A percentile compares a stretch with the other conserved stretches of the same genome.
Conservation (phyloP, 2,329 filamentous ascomycete genomes). For the Magnaporthiopsis poae region DNA sequence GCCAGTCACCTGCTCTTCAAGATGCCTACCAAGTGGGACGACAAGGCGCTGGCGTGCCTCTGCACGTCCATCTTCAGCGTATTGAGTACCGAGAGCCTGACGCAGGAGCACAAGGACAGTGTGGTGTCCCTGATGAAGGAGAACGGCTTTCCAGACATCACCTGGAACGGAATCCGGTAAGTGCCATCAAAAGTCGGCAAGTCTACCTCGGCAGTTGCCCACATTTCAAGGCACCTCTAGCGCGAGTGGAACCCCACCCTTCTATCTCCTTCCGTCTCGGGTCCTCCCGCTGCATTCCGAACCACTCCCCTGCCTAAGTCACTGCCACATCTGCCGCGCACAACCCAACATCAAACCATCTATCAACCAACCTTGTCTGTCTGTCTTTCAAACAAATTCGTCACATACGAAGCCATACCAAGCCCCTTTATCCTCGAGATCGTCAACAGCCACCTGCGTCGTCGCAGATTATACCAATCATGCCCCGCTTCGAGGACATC, state of each 20-base stretch:
- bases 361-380: constrained; percentile 15
- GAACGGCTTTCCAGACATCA: constrained; percentile 17
- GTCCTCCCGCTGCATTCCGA: not conserved
- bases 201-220: too few species aligned
- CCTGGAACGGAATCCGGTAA: constrained; percentile 29
- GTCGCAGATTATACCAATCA: not conserved
- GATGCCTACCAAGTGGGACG: constrained; percentile 23
- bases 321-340: constrained; percentile 14
- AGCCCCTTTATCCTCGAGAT: not conserved
- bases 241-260: not conserved
- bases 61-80: constrained; percentile 19
- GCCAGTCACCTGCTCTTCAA: not conserved
- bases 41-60: constrained; percentile 18
- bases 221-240: not conserved
- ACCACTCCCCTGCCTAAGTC: not conserved
- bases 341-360: constrained; percentile 5
- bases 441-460: not conserved
- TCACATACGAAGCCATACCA: not conserved
- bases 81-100: constrained; percentile 11
- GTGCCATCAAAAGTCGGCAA: constrained; percentile 6
- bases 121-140: constrained; percentile 16
- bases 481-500: constrained; percentile 8
- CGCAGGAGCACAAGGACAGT: constrained; percentile 17
- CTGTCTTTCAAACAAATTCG: constrained; percentile 6
- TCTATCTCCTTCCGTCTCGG: not conserved